Conservation (phyloP, 2,329 filamentous ascomycete genomes). For the Pseudopithomyces chartarum region DNA sequence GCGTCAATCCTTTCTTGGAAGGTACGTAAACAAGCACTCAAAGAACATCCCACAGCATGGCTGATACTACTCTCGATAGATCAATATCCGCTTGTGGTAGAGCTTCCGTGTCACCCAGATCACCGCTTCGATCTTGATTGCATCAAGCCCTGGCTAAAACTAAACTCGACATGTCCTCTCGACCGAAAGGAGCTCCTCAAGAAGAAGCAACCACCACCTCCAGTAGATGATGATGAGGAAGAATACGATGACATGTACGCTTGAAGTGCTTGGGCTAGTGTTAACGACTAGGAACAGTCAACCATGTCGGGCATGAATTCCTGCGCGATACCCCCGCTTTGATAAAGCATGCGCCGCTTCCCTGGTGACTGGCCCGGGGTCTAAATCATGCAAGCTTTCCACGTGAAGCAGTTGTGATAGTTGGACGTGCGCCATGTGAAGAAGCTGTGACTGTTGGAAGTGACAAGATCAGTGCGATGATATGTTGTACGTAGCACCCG, state of each 20-base stretch:
- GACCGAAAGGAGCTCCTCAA: slow-evolving; percentile 65
- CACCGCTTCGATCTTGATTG: slow-evolving; percentile 70
- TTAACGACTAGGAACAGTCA: not conserved
- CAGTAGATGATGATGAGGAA: slow-evolving; percentile 58
- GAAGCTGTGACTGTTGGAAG: not conserved
- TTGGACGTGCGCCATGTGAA: not conserved
- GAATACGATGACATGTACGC: slow-evolving; percentile 59
- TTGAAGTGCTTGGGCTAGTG: slow-evolving; percentile 23
- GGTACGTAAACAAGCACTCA: slow-evolving; percentile 41
- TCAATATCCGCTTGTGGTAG: slow-evolving; percentile 66
- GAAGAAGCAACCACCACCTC: slow-evolving; percentile 51
- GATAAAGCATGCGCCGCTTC: not conserved
- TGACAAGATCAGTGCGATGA: not conserved
- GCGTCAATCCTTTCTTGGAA: slow-evolving; percentile 65
- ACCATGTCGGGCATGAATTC: not conserved
- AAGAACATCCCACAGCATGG: slow-evolving; percentile 4
- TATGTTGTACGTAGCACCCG: not conserved
- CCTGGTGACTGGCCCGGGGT: not conserved
- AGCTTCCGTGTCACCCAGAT: slow-evolving; percentile 64
- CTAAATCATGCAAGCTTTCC: not conserved
- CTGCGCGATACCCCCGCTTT: not conserved
- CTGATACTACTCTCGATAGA: slow-evolving; percentile 45
- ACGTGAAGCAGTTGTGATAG: no score
- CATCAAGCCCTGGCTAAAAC: slow-evolving; percentile 66
- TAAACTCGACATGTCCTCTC: slow-evolving; percentile 67